Evolutionary conservation across 2,329 filamentous ascomycete species (phyloP), one percentile per base, ranked within the genome.

Genomic region (Pseudocercospora fijiensis): DNA sequence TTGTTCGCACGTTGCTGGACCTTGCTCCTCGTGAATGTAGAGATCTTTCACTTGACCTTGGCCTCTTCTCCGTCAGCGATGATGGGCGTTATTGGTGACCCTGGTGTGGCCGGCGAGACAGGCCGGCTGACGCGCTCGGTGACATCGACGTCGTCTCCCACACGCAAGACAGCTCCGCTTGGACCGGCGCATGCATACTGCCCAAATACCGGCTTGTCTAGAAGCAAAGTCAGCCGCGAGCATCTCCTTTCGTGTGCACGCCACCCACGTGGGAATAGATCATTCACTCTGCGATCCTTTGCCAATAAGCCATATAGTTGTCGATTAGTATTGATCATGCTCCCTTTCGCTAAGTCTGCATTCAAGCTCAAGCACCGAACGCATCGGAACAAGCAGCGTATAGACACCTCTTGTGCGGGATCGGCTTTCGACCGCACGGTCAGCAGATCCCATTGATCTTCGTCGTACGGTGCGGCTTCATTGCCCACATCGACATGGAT

Each of bases 21-120:
- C 3, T n/a, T 5, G 33, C 10, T n/a, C 30, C 2, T 3, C 11
- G 11, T 33, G 7, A 18, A 11, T 49, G 9, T 1, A 45, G 41
- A 45, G 4, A n/a, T 27, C 24, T 52, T 28, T 52, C 49, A 52
- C 24, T 52, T 52, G 4, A 52, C 24, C 20, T n/a, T 52, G 11
- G 20, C 16, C 16, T 52, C 49, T 28, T 27, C 49, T n/a, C 13
- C 13, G 20, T 64, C 62, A 11, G 60, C 52, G 30, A 66, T 61
- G 30, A 66, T 61, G 18, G 64, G 64, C 28, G 61, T 66, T 24
- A 66, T 66, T 3, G 64, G 64, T 8, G 64, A 82, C 8, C 81
- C 81, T 65, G 78, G 78, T 41, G 76, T 79, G 66, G 81, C 81
- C 1, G 70, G 69, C 5, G 69, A 66, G 11, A 61, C 53, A 16